Evolutionary conservation across 805 yeast species (phyloP), one percentile per base, ranked within the genome.

Genomic region (Ogataea parapolymorpha): DNA sequence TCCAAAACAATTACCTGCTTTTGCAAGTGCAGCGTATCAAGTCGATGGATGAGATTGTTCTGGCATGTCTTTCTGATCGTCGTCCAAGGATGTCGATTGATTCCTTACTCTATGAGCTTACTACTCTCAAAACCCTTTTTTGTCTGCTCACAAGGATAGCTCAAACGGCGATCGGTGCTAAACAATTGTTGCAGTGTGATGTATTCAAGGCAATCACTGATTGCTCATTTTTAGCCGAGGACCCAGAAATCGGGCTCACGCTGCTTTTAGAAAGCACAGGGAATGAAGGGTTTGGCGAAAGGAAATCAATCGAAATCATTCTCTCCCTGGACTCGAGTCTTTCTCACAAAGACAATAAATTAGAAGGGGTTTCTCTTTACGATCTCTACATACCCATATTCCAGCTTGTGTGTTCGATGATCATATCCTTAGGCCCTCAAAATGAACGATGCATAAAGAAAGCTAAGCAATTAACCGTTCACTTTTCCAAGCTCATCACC

Each of bases 401-500:
- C 59, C 95, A 85, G 53, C 64, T 88, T 34, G 67, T 87, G 3
- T 62, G 79, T 8, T 79, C 95, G 0, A 66, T 85, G 6, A 63
- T 84, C 4, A 65, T 89, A 8, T 77, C 95, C 2, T 75, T 85
- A 69, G 95, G 96, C 0, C 81, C 90, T 4, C 79, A 81, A 31
- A 86, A 86, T 59, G 72, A 69, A 44, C 70, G 75, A 1, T 79
- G 84, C 12, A 67, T 80, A 8, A 55, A 61, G 6, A 79, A 75
- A 49, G 82, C 80, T 0, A 69, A 67, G 37, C 67, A 62, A 4
- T 58, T 88, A 32, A 55, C 85, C 54, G 53, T 58, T 7, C 72
- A 73, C 34, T 79, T 79, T 56, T 68, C 74, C 36, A 74, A 70
- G 39, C 60, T 87, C 39, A 68, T 81, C 14, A 71, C 75, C 34